phyloP scores from a whole-genome alignment of 805 yeast species.

The Danielia reshetovae region DNA sequence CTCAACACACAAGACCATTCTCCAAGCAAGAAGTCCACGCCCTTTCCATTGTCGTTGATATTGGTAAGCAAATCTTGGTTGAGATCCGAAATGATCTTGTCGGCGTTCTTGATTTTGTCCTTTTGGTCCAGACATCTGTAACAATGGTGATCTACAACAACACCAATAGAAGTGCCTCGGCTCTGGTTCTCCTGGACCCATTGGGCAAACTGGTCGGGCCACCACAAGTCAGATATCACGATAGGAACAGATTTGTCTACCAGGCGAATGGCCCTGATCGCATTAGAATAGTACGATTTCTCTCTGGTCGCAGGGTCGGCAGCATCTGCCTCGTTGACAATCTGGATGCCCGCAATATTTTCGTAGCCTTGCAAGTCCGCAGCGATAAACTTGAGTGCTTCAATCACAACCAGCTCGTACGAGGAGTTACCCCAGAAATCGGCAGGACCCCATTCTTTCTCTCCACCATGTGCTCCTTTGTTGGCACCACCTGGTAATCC shows the following conservation, averaged over 20 bases:
- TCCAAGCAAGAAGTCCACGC: constrained; percentile 76
- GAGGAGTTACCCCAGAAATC: constrained; percentile 57
- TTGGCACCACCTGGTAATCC: constrained; percentile 94
- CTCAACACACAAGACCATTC: constrained; percentile 89
- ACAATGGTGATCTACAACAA: constrained; percentile 79
- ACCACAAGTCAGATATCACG: constrained; percentile 91
- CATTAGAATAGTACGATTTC: constrained; percentile 59
- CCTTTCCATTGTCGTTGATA: constrained; percentile 37
- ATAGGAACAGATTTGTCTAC: constrained; percentile 61
- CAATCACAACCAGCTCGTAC: constrained; percentile 43
- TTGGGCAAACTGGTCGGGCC: constrained; percentile 72
- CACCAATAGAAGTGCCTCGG: too few species aligned
- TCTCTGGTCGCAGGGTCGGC: constrained; percentile 51
- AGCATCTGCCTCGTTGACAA: constrained; percentile 80
- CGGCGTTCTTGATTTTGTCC: constrained; percentile 65
- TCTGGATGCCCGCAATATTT: constrained; percentile 77
- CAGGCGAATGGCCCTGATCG: constrained; percentile 55
- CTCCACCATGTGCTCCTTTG: constrained; percentile 80
- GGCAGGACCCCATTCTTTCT: constrained; percentile 44
- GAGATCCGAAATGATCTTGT: constrained; percentile 57
- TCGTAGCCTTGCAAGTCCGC: constrained; percentile 52
- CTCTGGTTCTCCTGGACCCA: constrained; percentile 49
- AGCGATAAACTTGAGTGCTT: constrained; percentile 57
- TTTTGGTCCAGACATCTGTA: constrained; percentile 80
- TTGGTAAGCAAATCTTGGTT: constrained; percentile 46